Base-by-base conservation (phyloP, 2,329 filamentous ascomycete genomes). In the Verticillium nubilum region DNA sequence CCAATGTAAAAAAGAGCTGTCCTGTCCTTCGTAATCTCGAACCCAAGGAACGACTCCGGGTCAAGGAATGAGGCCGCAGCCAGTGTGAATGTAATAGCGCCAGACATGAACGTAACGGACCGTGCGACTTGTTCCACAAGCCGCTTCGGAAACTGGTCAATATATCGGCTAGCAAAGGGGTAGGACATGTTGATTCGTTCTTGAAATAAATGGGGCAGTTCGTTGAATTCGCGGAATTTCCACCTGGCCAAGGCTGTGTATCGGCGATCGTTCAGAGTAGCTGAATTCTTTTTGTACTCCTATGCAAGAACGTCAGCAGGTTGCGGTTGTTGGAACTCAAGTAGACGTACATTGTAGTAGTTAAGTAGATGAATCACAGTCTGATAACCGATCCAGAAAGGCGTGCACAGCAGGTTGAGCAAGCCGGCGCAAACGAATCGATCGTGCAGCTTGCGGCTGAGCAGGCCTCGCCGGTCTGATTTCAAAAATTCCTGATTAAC, bases 171-270 rank as follows among this genome's bases (percentile, higher is more conserved):
- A 2, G 95, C 94, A 70, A 92, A 97, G 0, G 94, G 93, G 69
- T 95, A 92, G 0, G 95, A 97, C 89, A 98, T 96, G 64, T 96
- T 93, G 50, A 94, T 80, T 23, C 95, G 87, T 64, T 94, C 90
- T 61, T 92, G 85, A 68, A 98, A 99, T 2, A 98, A 81, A 73
- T 99, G 95, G 59, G 89, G 89, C 1, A 99, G 81, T 73, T 99
- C 95, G 68, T 99, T 99, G 81, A 98, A 99, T 72, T 98, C 94
- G 54, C 95, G 88, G 64, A 99, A 97, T 68, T 97, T 98, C 95
- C 95, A 99, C 71, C 97, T 90, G 0, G 95, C 95, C 56, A 97
- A 84, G 1, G 92, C 91, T 0, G 94, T 98, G 70, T 97, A 99
- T 65, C 92, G 88, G 47, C 95, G 87, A 17, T 92, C 89, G n/a